Percentiles rank a stretch among this genome's conserved stretches.
phyloP scores from a whole-genome alignment of 306 rosid genomes.

The Sicyos baderoa region DNA sequence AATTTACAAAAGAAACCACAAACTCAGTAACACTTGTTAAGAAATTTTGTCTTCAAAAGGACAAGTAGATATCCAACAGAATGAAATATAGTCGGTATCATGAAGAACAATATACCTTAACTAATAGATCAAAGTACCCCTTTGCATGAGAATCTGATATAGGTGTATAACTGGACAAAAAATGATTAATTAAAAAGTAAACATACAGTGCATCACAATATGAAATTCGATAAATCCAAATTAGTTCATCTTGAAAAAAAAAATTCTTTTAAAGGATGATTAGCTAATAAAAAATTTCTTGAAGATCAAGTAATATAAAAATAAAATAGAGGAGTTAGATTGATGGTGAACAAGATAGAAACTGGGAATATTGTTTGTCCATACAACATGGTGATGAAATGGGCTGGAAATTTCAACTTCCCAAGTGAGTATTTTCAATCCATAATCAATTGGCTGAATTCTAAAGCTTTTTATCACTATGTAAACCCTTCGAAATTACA shows the following conservation, averaged over 20 bases:
- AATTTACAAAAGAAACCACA: conserved; percentile 22
- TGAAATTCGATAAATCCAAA: neutral
- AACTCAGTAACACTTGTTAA: neutral
- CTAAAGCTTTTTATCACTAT: neutral
- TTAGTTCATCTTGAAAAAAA: neutral
- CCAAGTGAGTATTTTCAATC: neutral
- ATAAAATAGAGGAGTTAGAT: neutral
- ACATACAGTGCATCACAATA: neutral
- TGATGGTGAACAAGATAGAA: neutral
- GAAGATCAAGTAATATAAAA: neutral
- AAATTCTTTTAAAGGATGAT: too few relatives aligned
- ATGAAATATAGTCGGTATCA: conserved; percentile 14
- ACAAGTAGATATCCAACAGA: neutral
- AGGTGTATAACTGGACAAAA: conserved; percentile 76
- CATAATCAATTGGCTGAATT: neutral
- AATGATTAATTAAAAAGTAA: neutral
- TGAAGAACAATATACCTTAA: conserved; percentile 54
- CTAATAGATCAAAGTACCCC: conserved; percentile 87
- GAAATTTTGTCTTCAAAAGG: conserved; percentile 2
- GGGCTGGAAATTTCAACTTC: conserved; percentile 11
- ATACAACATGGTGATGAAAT: conserved; percentile 1
- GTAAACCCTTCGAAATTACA: neutral
- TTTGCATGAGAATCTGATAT: conserved; percentile 84
- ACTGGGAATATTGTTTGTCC: conserved; percentile 1
- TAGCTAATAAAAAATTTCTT: too few relatives aligned